A percentile compares a stretch with the other conserved stretches of the same genome.
Evolutionary conservation across 768 basidiomycete species (phyloP).

Genomic region (Serendipita sp.): DNA sequence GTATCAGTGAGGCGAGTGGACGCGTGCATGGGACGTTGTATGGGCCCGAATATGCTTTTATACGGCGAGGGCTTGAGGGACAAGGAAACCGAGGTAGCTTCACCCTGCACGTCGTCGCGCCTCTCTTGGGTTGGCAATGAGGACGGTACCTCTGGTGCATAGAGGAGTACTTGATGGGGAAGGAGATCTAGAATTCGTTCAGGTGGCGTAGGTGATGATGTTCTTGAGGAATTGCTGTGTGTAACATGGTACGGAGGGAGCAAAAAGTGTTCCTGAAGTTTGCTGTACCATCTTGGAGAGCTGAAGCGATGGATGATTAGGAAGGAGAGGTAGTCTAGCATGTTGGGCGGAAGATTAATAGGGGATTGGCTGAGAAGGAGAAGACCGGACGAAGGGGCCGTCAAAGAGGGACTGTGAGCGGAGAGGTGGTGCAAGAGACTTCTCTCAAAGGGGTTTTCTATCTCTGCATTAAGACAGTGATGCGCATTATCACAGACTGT

Average conservation of each 20-base stretch:
- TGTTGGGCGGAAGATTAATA: background rate
- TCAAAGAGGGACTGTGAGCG: background rate
- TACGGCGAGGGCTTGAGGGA: too few species aligned
- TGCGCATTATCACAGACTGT: background rate
- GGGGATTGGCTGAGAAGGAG: background rate
- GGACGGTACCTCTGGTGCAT: background rate
- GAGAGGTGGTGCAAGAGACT: background rate
- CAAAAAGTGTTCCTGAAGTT: background rate
- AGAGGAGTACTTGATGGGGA: background rate
- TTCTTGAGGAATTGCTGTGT: background rate
- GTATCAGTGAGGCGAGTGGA: background rate
- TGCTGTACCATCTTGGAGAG: background rate
- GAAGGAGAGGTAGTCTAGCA: background rate
- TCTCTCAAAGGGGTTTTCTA: background rate
- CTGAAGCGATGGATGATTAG: background rate
- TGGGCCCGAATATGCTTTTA: background rate
- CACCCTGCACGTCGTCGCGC: too few species aligned
- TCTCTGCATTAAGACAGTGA: background rate
- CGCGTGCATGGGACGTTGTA: background rate
- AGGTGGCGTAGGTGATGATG: background rate
- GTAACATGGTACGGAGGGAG: background rate
- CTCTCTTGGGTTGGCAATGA: too few species aligned
- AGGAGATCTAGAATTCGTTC: background rate
- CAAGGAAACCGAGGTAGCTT: too few species aligned
- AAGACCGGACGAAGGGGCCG: background rate